Percentiles rank a stretch among this genome's conserved stretches.
These are phyloP conservation scores for Paraphaeosphaeria minitans DNA, from an alignment of 2,329 filamentous ascomycete species.

Conservation along the genomic window DNA sequence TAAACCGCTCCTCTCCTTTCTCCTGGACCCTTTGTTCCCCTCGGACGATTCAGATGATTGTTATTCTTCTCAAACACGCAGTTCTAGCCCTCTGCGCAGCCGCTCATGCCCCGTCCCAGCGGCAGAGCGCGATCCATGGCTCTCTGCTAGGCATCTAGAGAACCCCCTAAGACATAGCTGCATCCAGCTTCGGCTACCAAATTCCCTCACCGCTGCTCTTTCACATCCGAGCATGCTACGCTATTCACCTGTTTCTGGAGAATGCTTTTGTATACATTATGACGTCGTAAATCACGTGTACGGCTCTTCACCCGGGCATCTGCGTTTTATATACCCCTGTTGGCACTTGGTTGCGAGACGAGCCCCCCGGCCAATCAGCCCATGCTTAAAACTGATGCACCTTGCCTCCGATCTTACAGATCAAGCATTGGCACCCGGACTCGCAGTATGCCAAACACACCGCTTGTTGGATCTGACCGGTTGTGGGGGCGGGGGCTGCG, in stretches of 20 bases:
- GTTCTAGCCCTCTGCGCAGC: slow-evolving; percentile 8
- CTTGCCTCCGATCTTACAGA: neutral
- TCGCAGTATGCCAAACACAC: neutral
- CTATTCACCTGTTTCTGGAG: neutral
- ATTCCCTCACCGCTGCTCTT: neutral
- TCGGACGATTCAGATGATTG: neutral
- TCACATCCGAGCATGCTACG: neutral
- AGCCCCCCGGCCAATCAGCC: neutral
- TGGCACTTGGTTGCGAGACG: neutral
- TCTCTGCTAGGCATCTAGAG: slow-evolving; percentile 14
- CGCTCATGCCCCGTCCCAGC: slow-evolving; percentile 10
- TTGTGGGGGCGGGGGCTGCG: neutral
- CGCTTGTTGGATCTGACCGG: neutral
- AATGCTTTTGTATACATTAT: neutral
- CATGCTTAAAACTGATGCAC: slow-evolving; percentile 1
- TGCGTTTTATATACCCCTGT: neutral
- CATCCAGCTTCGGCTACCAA: neutral
- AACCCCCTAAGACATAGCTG: slow-evolving; percentile 6
- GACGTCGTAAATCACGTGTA: slow-evolving; percentile 12
- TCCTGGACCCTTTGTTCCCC: neutral
- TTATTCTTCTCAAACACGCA: slow-evolving; percentile 3
- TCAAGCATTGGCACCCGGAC: neutral
- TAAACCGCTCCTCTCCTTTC: neutral
- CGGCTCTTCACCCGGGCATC: slow-evolving; percentile 7
- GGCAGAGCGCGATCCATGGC: neutral